A percentile compares a stretch with the other conserved stretches of the same genome.
Evolutionary conservation across 2,329 filamentous ascomycete species (phyloP).

Genomic region (Trichophyton mentagrophytes): DNA sequence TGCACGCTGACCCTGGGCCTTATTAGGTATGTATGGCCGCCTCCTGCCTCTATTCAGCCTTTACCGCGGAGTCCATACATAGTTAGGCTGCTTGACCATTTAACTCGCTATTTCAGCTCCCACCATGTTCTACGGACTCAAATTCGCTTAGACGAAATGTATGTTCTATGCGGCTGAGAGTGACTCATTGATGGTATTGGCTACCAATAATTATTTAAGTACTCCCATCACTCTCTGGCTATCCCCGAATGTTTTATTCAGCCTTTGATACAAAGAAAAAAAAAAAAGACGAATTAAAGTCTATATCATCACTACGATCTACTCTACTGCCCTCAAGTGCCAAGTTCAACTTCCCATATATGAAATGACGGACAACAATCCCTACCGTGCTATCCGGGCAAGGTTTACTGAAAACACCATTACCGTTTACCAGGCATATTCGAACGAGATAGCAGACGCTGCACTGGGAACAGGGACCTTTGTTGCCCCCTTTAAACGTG

Average conservation of each 20-base stretch:
- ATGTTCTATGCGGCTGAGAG: background rate
- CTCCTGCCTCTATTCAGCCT: too few relatives aligned
- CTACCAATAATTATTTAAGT: too few relatives aligned
- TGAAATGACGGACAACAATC: conserved; percentile 2
- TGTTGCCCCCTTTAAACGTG: conserved; percentile 38
- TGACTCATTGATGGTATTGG: background rate
- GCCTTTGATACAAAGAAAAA: too few relatives aligned
- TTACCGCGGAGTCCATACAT: too few relatives aligned
- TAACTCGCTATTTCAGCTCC: too few relatives aligned
- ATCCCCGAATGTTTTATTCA: too few relatives aligned
- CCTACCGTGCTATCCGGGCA: conserved; percentile 43
- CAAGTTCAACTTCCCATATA: background rate
- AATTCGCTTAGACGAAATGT: background rate
- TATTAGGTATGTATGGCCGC: too few relatives aligned
- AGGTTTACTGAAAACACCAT: conserved; percentile 39
- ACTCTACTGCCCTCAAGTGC: background rate
- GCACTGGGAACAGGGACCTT: conserved; percentile 43
- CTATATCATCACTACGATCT: background rate
- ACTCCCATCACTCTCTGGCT: too few relatives aligned
- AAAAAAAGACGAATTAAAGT: too few relatives aligned
- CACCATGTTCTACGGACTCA: background rate
- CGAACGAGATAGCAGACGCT: conserved; percentile 38
- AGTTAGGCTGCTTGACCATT: background rate
- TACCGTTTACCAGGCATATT: conserved; percentile 52
- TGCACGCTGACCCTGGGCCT: background rate